phyloP scores from a whole-genome alignment of 768 basidiomycete species.

The Polyporus arcularius region DNA sequence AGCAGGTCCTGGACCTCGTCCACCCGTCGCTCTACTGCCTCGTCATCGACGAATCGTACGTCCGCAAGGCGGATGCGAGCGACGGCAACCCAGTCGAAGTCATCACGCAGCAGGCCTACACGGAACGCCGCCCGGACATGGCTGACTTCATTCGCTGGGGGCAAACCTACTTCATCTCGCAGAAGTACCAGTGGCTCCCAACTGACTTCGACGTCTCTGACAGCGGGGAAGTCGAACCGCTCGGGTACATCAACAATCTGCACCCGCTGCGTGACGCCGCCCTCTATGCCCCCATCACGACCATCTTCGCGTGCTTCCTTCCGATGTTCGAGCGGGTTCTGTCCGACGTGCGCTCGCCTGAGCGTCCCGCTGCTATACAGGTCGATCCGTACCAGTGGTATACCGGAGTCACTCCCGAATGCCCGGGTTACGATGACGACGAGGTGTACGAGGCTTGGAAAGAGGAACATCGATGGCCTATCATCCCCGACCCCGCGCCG shows the following conservation, averaged over 20 bases:
- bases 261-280: constrained; percentile 19
- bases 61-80: background rate
- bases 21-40: constrained; percentile 42
- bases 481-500: background rate
- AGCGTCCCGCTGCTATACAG: background rate
- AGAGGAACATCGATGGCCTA: background rate
- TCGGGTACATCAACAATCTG: constrained; percentile 32
- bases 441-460: constrained; percentile 7
- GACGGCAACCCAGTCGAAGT: background rate
- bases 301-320: constrained; percentile 21
- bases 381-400: constrained; percentile 4
- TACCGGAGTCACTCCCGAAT: background rate
- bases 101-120: background rate
- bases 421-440: background rate
- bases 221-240: constrained; percentile 20
- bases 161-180: constrained; percentile 10
- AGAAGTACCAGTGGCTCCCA: constrained; percentile 29
- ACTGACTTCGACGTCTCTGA: constrained; percentile 28
- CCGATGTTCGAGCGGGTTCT: constrained; percentile 32
- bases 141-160: background rate
- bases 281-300: background rate
- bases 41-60: background rate
- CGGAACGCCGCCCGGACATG: background rate
- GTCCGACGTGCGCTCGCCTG: constrained; percentile 1
- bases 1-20: constrained; percentile 45